Base-by-base conservation (phyloP, 2,329 filamentous ascomycete genomes). In the Cytospora chrysosperma region DNA sequence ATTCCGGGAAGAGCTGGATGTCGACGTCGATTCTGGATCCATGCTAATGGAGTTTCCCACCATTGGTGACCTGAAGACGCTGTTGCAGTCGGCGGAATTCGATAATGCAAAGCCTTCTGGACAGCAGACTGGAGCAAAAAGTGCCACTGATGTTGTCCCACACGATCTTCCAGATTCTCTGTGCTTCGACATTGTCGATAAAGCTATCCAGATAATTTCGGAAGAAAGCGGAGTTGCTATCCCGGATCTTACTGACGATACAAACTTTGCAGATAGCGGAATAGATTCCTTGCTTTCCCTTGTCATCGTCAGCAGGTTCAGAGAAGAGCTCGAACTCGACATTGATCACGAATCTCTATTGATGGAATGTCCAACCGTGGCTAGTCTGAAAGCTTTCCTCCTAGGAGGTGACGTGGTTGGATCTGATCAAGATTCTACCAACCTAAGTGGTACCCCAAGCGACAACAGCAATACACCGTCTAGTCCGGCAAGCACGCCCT, bases 211-310 rank as follows among this genome's bases (percentile, higher is more conserved):
- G 28, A 82, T 87, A 49, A 73, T 87, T 40, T 81, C 83, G 7
- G 79, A 81, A 61, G 85, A 88, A 70, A 79, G 83, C 7, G 84
- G 83, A 65, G 78, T 86, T 40, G 75, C 76, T 12, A 72, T 80
- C 6, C 81, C 81, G 51, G 84, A 86, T 68, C 75, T 87, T 3
- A 81, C 77, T 0, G 82, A 86, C 67, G 81, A 82, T 66, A 82
- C 83, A 13, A 78, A 77, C 55, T 86, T 87, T 69, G 73, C 78
- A 3, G 84, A 87, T 66, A 75, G 86, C 4, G 85, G 85, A n/a
- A 81, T 86, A 15, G 85, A 88, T 69, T 87, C 85, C 2, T 77
- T 88, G 15, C 82, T 88, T 75, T 79, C 82, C 0, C 74, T 88
- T n/a, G 84, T 82, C 4, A 82, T 88, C 53, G 79, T 78, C 26